phyloP scores from a whole-genome alignment of 2,329 filamentous ascomycete species.

The Lithohypha guttulata region DNA sequence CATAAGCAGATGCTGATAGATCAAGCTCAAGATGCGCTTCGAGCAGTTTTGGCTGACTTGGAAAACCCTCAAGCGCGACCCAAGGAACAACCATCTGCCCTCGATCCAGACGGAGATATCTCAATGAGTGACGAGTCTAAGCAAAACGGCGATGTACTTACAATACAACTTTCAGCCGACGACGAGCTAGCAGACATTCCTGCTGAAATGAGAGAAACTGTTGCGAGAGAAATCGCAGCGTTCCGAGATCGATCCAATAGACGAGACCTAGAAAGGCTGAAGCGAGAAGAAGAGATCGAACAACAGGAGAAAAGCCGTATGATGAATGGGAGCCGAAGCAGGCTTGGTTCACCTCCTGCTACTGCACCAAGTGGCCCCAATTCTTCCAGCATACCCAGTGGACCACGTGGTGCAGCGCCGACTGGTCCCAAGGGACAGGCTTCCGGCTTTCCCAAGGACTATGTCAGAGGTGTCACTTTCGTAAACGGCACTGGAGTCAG shows the following conservation, averaged over 20 bases:
- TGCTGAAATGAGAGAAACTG: slow-evolving; percentile 88
- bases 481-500: slow-evolving; percentile 66
- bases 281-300: slow-evolving; percentile 85
- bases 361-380: slow-evolving; percentile 51
- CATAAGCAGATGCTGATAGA: slow-evolving; percentile 58
- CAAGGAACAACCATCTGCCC: slow-evolving; percentile 34
- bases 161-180: slow-evolving; percentile 75
- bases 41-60: slow-evolving; percentile 57
- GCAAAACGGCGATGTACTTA: slow-evolving; percentile 58
- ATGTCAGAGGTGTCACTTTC: slow-evolving; percentile 69
- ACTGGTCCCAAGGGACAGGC: slow-evolving; percentile 56
- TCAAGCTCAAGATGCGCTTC: slow-evolving; percentile 56
- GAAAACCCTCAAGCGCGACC: slow-evolving; percentile 52
- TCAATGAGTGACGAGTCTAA: slow-evolving; percentile 50
- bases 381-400: slow-evolving; percentile 65
- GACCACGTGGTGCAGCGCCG: slow-evolving; percentile 65
- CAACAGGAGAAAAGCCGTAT: slow-evolving; percentile 63
- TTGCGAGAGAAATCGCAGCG: slow-evolving; percentile 84
- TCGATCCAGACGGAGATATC: slow-evolving; percentile 57
- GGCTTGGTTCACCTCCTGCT: slow-evolving; percentile 61
- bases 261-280: slow-evolving; percentile 76
- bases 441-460: slow-evolving; percentile 55
- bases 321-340: slow-evolving; percentile 50
- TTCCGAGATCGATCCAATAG: slow-evolving; percentile 87
- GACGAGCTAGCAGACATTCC: slow-evolving; percentile 94